These are phyloP conservation scores for Calocybe cyanea DNA, from an alignment of 768 basidiomycete species.

Conservation along the genomic window DNA sequence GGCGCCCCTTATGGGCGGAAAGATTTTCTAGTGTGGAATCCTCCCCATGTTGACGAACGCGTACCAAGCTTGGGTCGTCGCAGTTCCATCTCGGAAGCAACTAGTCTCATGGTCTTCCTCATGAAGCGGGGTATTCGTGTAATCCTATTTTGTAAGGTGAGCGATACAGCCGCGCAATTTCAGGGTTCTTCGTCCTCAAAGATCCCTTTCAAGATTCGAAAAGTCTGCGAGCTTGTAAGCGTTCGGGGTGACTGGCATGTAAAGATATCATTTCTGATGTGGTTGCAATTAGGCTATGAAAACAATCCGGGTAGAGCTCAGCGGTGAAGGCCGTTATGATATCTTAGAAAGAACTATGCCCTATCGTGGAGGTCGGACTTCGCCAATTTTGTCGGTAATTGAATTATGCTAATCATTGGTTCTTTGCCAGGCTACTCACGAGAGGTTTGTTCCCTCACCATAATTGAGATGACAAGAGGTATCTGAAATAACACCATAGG, in stretches of 20 bases:
- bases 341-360: constrained; percentile 73
- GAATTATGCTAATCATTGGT: not conserved
- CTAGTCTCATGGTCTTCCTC: constrained; percentile 67
- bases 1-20: constrained; percentile 81
- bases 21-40: constrained; percentile 78
- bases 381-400: not conserved
- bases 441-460: constrained; percentile 38
- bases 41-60: constrained; percentile 51
- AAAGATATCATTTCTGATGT: not conserved
- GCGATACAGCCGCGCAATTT: not conserved
- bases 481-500: constrained; percentile 48
- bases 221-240: constrained; percentile 75
- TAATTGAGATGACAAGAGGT: no score
- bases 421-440: constrained; percentile 60
- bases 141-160: constrained; percentile 87
- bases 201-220: constrained; percentile 53
- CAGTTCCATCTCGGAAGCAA: constrained; percentile 66
- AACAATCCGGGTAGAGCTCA: constrained; percentile 63
- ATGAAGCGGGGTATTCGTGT: constrained; percentile 80
- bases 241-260: not conserved
- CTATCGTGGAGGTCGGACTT: constrained; percentile 70
- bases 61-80: constrained; percentile 51
- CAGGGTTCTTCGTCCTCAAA: not conserved
- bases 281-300: constrained; percentile 66
- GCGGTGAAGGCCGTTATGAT: constrained; percentile 71